A percentile compares a stretch with the other conserved stretches of the same genome.
phyloP scores from a whole-genome alignment of 257 asterid genomes.

The Ophiorrhiza pumila region DNA sequence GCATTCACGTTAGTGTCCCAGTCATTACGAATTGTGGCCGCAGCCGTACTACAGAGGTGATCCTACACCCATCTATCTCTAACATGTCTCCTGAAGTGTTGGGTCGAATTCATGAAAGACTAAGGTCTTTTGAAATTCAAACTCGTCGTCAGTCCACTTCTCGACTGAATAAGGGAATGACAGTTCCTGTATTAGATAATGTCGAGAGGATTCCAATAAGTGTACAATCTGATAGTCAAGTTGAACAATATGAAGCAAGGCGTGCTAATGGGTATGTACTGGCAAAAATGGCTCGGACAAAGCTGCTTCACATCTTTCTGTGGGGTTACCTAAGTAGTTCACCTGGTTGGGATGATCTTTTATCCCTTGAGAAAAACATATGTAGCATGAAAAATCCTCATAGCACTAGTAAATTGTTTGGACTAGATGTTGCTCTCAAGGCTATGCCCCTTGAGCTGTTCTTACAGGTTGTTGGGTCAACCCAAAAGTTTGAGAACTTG shows the following conservation, averaged over 20 bases:
- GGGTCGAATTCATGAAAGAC: conserved; percentile 70
- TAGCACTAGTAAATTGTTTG: conserved; percentile 63
- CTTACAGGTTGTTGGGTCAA: conserved; percentile 80
- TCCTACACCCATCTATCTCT: conserved; percentile 75
- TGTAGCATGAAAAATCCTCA: conserved; percentile 64
- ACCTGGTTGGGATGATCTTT: conserved; percentile 51
- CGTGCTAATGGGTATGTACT: conserved; percentile 72
- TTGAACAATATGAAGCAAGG: conserved; percentile 56
- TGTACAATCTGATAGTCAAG: conserved; percentile 41
- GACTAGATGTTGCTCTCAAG: conserved; percentile 60
- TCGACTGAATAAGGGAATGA: conserved; percentile 47
- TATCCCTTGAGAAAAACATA: conserved; percentile 42
- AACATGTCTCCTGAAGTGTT: conserved; percentile 51
- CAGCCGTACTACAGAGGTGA: conserved; percentile 59
- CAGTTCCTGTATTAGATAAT: conserved; percentile 53
- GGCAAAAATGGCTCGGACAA: conserved; percentile 82
- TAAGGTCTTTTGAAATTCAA: conserved; percentile 64
- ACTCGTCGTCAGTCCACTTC: conserved; percentile 47
- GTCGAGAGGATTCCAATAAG: conserved; percentile 60
- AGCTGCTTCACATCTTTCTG: conserved; percentile 78
- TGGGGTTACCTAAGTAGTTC: conserved; percentile 63
- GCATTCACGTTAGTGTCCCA: conserved; percentile 65
- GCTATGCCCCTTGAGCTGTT: conserved; percentile 84
- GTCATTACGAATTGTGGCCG: conserved; percentile 73
- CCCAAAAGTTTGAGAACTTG: conserved; percentile 59